Base-by-base conservation (phyloP, 352 stramenopile species). In the Pythium phragmiticola region DNA sequence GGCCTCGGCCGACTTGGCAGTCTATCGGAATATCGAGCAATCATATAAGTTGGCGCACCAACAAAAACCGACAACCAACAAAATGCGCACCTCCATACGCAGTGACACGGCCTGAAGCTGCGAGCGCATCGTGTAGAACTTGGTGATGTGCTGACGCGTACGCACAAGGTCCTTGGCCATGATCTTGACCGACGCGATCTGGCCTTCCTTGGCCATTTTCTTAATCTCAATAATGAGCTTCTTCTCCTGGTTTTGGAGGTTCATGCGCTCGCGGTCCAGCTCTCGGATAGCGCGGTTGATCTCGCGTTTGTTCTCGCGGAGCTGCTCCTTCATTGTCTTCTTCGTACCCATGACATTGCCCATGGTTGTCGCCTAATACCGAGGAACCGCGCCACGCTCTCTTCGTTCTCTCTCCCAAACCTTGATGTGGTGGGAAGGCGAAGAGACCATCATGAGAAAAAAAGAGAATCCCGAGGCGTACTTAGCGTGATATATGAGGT, bases 81-180 rank as follows among this genome's bases (percentile, higher is more conserved):
- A 51, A 1, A 50, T 12, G 60, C 67, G 36, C 34, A 85, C 77
- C 72, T 93, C 80, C 14, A 96, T 76, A 4, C 98, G 98, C 58
- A 99, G 80, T 30, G 89, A 94, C 43, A 98, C 95, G 16, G 94
- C 92, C 76, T 99, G 95, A 45, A 99, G 80, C 74, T 99, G 96
- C 71, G 89, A 98, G 43, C 94, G 82, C 92, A 99, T 98, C 50
- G 98, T 97, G 72, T 99, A 98, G 70, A 99, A 99, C 82, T 98
- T 99, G 54, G 92, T 98, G 52, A 99, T 88, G 69, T 99, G 96
- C 76, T 98, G 92, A 11, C 95, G 77, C 56, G 94, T 99, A 62
- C 97, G 89, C 54, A 99, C 90, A 45, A 97, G 76, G 78, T 99
- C 95, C 76, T 98, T 98, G 50, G 95, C 95, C 93, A 98, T 98